These are phyloP conservation scores for Podospora pseudoanserina DNA, from an alignment of 495 filamentous ascomycete species.

Conservation along the genomic window DNA sequence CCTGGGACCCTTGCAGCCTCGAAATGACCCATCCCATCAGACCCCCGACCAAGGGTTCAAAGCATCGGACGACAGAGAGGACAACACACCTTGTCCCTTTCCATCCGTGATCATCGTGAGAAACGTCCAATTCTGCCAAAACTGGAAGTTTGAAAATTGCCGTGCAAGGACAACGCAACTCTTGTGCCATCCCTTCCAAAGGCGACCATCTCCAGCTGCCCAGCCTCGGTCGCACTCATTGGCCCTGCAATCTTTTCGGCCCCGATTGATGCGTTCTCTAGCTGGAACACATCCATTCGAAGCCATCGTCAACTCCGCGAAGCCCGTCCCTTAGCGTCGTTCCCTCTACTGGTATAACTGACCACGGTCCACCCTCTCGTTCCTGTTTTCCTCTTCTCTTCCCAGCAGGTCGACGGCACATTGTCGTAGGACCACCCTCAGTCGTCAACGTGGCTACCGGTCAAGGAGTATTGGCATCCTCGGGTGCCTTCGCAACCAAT, in stretches of 20 bases:
- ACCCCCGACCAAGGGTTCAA: neutral
- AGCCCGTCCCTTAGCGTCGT: neutral
- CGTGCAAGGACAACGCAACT: constrained; percentile 24
- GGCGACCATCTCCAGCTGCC: constrained; percentile 7
- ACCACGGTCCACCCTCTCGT: neutral
- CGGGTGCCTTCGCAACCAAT: constrained; percentile 46
- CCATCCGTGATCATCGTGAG: constrained; percentile 22
- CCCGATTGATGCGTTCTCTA: neutral
- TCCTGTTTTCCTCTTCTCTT: constrained; percentile 13
- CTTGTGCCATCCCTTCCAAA: constrained; percentile 12
- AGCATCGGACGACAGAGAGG: constrained; percentile 4
- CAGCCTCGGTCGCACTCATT: constrained; percentile 23
- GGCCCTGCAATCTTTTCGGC: constrained; percentile 15
- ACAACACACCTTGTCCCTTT: constrained; percentile 9
- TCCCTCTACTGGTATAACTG: neutral
- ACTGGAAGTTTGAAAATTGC: constrained; percentile 20
- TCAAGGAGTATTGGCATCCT: constrained; percentile 45
- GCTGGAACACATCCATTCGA: neutral
- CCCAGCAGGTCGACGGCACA: constrained; percentile 35
- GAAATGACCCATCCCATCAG: neutral
- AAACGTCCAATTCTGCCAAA: constrained; percentile 17
- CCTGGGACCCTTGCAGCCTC: constrained; percentile 18
- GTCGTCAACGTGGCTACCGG: constrained; percentile 55
- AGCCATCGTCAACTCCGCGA: neutral
- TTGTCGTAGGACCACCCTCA: constrained; percentile 39